Evolutionary conservation across 2,329 filamentous ascomycete species (phyloP).

Genomic region (Pseudogymnoascus sp.): DNA sequence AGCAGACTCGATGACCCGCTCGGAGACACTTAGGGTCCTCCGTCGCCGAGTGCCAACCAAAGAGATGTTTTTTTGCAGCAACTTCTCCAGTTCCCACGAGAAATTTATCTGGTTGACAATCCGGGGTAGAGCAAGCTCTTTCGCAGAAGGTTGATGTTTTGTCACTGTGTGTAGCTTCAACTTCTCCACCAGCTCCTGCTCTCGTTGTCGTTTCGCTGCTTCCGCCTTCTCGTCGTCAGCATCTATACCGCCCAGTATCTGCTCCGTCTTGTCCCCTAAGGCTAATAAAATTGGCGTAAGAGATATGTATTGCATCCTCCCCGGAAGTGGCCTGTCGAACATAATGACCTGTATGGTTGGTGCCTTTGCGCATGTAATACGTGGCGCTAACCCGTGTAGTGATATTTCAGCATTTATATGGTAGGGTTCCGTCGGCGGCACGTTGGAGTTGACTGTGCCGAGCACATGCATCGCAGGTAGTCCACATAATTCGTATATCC

Average conservation of each 20-base stretch:
- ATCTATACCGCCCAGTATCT: conserved; percentile 51
- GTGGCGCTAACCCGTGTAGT: conserved; percentile 49
- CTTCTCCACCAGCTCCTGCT: conserved; percentile 70
- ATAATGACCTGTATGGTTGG: conserved; percentile 79
- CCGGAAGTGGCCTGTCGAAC: conserved; percentile 79
- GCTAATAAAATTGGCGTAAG: conserved; percentile 82
- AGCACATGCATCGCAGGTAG: conserved; percentile 77
- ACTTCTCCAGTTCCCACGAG: conserved; percentile 77
- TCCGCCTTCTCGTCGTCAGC: conserved; percentile 65
- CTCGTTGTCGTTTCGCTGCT: conserved; percentile 49
- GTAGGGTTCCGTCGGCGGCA: conserved; percentile 53
- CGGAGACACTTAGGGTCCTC: conserved; percentile 83
- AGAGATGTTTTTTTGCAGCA: conserved; percentile 85
- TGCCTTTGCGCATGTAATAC: conserved; percentile 63
- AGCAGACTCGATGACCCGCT: conserved; percentile 89
- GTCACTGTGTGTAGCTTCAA: conserved; percentile 81
- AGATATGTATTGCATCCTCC: conserved; percentile 93
- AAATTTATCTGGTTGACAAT: conserved; percentile 96
- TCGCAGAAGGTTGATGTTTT: conserved; percentile 66
- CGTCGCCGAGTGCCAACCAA: conserved; percentile 74
- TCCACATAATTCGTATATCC: conserved; percentile 80
- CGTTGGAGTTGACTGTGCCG: conserved; percentile 66
- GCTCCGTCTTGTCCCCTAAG: conserved; percentile 61
- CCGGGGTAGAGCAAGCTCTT: conserved; percentile 71
- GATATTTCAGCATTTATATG: conserved; percentile 52